Evolutionary conservation across 305 asterid genomes (phyloP), one percentile per base, ranked within the genome.

Genomic region (Rubia tinctorum): DNA sequence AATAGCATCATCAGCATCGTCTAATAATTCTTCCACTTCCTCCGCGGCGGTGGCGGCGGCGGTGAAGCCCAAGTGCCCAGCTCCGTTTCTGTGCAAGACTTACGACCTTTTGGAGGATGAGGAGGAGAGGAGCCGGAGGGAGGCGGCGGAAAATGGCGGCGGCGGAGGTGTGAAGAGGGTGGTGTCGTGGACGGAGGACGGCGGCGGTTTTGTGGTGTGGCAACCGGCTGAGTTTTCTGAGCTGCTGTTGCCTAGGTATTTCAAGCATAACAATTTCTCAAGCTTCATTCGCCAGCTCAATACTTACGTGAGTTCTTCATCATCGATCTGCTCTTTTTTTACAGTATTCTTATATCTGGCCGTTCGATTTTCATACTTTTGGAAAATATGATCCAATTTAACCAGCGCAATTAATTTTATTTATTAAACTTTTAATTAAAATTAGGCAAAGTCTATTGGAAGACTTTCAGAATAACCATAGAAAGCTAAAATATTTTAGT

Each of bases 11-110:
- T 53, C 60, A 7, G 53, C 83, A 53, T 51, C 70, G 8, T 66
- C 70, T 0, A 8, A 51, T 8, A 51, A 65, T 8, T 59, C 68
- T 6, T 59, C 78, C 2, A 66, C n/a, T 53, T 17, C 22, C 10
- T 53, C 39, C 39, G 3, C 60, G 60, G 5, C 53, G 18, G 18
- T 18, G 51, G 12, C 10, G 51, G 45, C 10, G 47, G 12, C 12
- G 12, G 53, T 55, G 44, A 85, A 78, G 76, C 66, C 63, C 15
- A 86, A 86, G 78, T 78, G 86, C 72, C 90, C 94, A n/a, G 76
- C 94, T 34, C 94, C 94, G 40, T 88, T 88, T 75, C 70, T 88
- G 37, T 82, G 78, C 79, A 88, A 88, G 78, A 88, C 94, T 15
- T 88, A 84, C 55, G 86, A 87, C 70, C 81, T 88, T 8, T 75